Percentiles rank a stretch among this genome's conserved stretches.
These are phyloP conservation scores for Kodamaea leandrae DNA, from an alignment of 805 yeast genomes.

Conservation along the genomic window DNA sequence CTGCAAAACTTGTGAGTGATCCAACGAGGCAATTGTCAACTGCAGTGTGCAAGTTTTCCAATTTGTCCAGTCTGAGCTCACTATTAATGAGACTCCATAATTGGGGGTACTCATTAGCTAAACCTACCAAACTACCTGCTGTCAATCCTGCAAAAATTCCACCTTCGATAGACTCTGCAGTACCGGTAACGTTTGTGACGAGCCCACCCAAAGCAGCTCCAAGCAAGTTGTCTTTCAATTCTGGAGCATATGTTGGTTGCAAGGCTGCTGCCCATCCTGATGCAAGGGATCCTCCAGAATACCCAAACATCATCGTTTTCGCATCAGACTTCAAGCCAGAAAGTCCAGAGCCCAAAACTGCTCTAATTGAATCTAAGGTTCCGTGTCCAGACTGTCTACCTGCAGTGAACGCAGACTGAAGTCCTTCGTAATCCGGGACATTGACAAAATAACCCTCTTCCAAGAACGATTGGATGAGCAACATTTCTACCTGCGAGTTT, in stretches of 20 bases:
- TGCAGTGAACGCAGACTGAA: constrained; percentile 28
- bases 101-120: constrained; percentile 31
- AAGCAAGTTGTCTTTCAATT: constrained; percentile 19
- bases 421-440: constrained; percentile 37
- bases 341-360: constrained; percentile 17
- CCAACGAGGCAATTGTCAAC: constrained; percentile 5
- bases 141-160: constrained; percentile 29
- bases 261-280: constrained; percentile 39
- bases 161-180: constrained; percentile 25
- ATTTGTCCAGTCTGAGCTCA: background rate
- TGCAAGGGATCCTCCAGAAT: constrained; percentile 39
- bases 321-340: constrained; percentile 22
- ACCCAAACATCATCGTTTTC: constrained; percentile 30
- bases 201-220: constrained; percentile 40
- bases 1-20: background rate
- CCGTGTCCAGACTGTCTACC: constrained; percentile 32
- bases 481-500: constrained; percentile 17
- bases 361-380: constrained; percentile 31
- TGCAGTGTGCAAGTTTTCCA: background rate
- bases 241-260: constrained; percentile 38
- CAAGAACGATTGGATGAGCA: constrained; percentile 13
- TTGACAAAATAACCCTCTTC: constrained; percentile 33
- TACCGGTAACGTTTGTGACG: constrained; percentile 31
- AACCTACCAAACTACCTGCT: constrained; percentile 29
- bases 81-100: constrained; percentile 7